Evolutionary conservation across 805 yeast species (phyloP), one percentile per base, ranked within the genome.

Genomic region (Teunomyces panamensis): DNA sequence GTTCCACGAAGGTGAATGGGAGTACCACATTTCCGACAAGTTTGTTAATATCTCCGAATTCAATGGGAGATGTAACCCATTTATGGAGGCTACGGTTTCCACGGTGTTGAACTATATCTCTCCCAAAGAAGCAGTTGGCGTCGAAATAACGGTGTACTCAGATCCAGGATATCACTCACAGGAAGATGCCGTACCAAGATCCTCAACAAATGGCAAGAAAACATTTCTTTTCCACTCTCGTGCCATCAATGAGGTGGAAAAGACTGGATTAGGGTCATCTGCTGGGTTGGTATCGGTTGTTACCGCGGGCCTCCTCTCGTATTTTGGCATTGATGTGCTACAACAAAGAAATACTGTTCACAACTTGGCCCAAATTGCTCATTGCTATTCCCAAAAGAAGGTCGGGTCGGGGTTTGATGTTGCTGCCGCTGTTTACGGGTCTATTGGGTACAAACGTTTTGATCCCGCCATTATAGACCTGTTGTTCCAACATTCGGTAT

Each of bases 351-450:
- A 65, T 4, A 50, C 63, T n/a, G 73, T 92, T 30, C 98, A 94
- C 63, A 92, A 89, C 57, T 66, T 89, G 26, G 81, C 97, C 0
- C 99, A 94, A 63, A 73, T 88, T 7, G 85, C 96, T 0, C 99
- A 94, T 64, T 91, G 97, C 63, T 77, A 81, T 48, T 98, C 99
- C 2, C 99, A 94, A 64, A 88, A 89, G 29, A 94, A 94, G 65
- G 84, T 94, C 24, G 99, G 99, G 0, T 89, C 97, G 3, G 99
- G 99, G 0, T 94, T 94, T 65, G 99, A 94, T 62, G 96, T 94
- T 36, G 98, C 96, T 0, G 85, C 97, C 24, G 99, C 99, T 0
- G 85, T 88, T 0, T 92, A 77, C 65, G 99, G 99, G 1, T 87
- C 96, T 0, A 85, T 91, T 41, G 75, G 83, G 5, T 94, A 94